Evolutionary conservation across 2,329 filamentous ascomycete genomes (phyloP).

Genomic region (Hypocreales sp.): DNA sequence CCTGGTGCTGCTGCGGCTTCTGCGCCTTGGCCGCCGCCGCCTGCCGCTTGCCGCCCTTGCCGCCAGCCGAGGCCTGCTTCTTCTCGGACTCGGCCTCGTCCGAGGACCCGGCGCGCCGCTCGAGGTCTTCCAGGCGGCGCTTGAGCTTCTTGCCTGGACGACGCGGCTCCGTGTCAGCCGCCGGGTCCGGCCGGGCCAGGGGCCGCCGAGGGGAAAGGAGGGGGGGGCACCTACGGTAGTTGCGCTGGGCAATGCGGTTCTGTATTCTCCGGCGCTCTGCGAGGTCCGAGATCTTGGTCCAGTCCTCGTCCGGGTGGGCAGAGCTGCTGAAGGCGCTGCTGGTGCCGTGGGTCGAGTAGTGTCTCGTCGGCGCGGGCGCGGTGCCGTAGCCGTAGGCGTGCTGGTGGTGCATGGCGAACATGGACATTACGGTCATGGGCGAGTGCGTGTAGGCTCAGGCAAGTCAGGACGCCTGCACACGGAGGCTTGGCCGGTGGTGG

Average conservation of each 20-base stretch:
- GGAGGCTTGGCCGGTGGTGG: too few species aligned
- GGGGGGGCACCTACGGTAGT: slow-evolving; percentile 59
- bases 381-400: slow-evolving; percentile 18
- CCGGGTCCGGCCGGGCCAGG: neutral
- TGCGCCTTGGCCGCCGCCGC: slow-evolving; percentile 6
- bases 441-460: slow-evolving; percentile 1
- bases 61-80: slow-evolving; percentile 17
- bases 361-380: slow-evolving; percentile 33
- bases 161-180: neutral
- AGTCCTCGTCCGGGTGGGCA: slow-evolving; percentile 92
- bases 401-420: slow-evolving; percentile 18
- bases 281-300: slow-evolving; percentile 97
- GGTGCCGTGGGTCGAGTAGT: slow-evolving; percentile 59
- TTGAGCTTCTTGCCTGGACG: slow-evolving; percentile 74
- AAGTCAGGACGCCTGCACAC: neutral
- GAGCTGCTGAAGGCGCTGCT: slow-evolving; percentile 92
- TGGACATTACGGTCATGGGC: slow-evolving; percentile 12
- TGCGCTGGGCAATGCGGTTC: slow-evolving; percentile 93
- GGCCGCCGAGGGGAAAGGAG: too few species aligned
- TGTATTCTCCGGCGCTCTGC: slow-evolving; percentile 89
- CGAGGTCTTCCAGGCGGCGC: slow-evolving; percentile 73
- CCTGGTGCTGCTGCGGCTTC: slow-evolving; percentile 10
- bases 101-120: slow-evolving; percentile 52
- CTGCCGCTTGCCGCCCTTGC: slow-evolving; percentile 28
- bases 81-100: slow-evolving; percentile 30